Evolutionary conservation across 495 filamentous ascomycete species (phyloP), one percentile per base, ranked within the genome.

Genomic region (Parathielavia appendiculata): DNA sequence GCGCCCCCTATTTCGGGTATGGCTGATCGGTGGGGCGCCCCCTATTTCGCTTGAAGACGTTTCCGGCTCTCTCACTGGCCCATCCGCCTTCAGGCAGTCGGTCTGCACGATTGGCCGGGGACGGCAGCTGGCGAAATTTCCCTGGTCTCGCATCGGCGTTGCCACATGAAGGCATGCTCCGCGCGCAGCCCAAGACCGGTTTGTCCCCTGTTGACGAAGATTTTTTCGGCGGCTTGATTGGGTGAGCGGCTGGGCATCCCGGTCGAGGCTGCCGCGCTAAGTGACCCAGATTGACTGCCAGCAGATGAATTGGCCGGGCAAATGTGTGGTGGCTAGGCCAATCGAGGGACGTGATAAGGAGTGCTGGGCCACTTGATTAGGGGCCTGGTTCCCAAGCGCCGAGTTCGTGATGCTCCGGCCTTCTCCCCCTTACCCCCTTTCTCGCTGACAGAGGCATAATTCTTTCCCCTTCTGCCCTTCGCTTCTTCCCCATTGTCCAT

Each of bases 211-310:
- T n/a, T 35, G n/a, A 17, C 12, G 23, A 57, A 51, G 60, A 39
- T 11, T 55, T 58, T 62, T 52, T 34, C 48, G 34, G 17, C 16
- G 23, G 19, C 4, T n/a, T 56, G 46, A 55, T 62, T 58, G 56
- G 60, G 26, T 45, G 36, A 13, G 17, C 38, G 7, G 12, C 49
- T 44, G 39, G 60, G 60, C n/a, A 51, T 51, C 60, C 60, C 40
- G 38, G 60, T 57, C 51, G 36, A 14, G 13, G 51, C 20, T 35
- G 32, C 32, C 36, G 44, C 51, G 56, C 56, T 58, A 51, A 34
- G 46, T 32, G 60, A 54, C 22, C 26, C 51, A 45, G 16, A 38
- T 36, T 46, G 26, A 30, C 53, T 45, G 46, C 34, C 36, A n/a
- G n/a, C 34, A 45, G 54, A 52, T 51, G 58, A 56, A 51, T 32